Conservation (phyloP, 768 basidiomycete species). For the Lactarius sp. region DNA sequence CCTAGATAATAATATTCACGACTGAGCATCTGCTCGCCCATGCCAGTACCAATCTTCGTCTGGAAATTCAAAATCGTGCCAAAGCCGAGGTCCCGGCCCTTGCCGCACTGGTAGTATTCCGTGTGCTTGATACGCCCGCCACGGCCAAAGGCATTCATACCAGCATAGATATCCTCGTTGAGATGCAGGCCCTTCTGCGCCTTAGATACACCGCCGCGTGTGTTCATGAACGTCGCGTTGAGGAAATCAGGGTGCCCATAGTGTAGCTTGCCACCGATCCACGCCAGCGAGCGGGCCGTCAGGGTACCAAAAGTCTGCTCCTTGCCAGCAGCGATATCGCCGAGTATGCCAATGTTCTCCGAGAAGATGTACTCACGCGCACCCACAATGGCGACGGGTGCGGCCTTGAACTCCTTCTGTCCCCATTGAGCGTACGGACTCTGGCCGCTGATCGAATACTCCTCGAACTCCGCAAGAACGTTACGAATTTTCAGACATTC, state of each 20-base stretch:
- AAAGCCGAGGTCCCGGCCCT: conserved; percentile 97
- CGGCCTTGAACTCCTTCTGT: conserved; percentile 78
- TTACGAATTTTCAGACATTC: conserved; percentile 99
- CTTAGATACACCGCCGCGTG: conserved; percentile 97
- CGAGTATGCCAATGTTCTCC: conserved; percentile 98
- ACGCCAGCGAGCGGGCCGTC: conserved; percentile 90
- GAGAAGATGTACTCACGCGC: conserved; percentile 99
- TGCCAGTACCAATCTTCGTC: conserved; percentile 99
- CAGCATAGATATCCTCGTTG: conserved; percentile 99
- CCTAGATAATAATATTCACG: conserved; percentile 99
- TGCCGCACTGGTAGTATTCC: conserved; percentile 99
- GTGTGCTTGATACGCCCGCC: conserved; percentile 98
- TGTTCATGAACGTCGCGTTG: conserved; percentile 95
- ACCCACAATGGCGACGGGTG: conserved; percentile 96
- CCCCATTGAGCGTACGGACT: conserved; percentile 91
- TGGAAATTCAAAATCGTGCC: conserved; percentile 99
- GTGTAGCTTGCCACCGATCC: conserved; percentile 97
- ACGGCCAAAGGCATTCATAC: conserved; percentile 96
- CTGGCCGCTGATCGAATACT: conserved; percentile 78
- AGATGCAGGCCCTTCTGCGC: conserved; percentile 99
- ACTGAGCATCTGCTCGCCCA: conserved; percentile 99
- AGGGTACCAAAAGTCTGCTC: conserved; percentile 99
- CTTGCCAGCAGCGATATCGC: conserved; percentile 97
- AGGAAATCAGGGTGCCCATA: conserved; percentile 99
- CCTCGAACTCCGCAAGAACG: conserved; percentile 96